Conservation (phyloP, 768 basidiomycete species). For the Russula sp. region DNA sequence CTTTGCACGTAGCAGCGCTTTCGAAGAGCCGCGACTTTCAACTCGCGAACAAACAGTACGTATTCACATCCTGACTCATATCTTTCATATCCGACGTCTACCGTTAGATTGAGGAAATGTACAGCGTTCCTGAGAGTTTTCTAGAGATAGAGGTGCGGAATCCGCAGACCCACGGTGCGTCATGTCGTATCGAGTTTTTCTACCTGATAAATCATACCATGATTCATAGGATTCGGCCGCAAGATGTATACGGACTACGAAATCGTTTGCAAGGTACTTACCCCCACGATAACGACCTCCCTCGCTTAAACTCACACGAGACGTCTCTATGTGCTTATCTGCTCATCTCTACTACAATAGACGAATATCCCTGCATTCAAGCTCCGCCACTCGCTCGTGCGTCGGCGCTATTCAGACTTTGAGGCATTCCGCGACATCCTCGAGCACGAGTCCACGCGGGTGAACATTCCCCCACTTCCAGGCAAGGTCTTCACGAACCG, state of each 20-base stretch:
- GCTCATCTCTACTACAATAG: conserved; percentile 34
- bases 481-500: conserved; percentile 98
- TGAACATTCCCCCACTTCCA: conserved; percentile 95
- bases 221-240: conserved; percentile 89
- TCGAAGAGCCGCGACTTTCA: conserved; percentile 33
- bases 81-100: background rate
- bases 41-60: conserved; percentile 36
- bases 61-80: background rate
- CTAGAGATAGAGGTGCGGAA: conserved; percentile 96
- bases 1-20: conserved; percentile 35
- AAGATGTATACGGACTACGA: conserved; percentile 99
- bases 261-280: conserved; percentile 85
- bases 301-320: background rate
- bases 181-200: background rate
- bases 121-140: conserved; percentile 93
- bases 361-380: conserved; percentile 99
- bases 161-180: conserved; percentile 90
- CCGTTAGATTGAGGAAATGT: conserved; percentile 92
- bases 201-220: conserved; percentile 31
- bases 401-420: conserved; percentile 59
- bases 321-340: background rate
- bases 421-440: conserved; percentile 95
- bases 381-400: conserved; percentile 61
- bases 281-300: background rate
- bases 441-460: conserved; percentile 92